Conservation (phyloP, 768 basidiomycete species). For the Lyophyllum shimeji region DNA sequence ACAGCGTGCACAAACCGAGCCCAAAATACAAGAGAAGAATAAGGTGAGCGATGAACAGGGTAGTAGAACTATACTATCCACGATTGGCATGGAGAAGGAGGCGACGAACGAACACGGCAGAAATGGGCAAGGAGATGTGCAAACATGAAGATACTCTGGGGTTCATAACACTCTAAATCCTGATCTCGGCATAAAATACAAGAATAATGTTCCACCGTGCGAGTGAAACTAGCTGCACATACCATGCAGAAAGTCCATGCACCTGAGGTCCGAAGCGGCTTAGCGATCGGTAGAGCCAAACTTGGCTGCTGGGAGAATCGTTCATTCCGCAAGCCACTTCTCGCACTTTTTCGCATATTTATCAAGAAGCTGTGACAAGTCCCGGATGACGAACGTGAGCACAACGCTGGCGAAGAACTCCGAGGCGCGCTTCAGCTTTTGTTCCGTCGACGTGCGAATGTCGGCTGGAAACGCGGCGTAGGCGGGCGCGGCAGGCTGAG, state of each 20-base stretch:
- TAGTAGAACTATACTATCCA: constrained; percentile 7
- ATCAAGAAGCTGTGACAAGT: constrained; percentile 83
- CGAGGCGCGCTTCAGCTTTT: constrained; percentile 77
- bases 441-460: constrained; percentile 62
- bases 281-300: background rate
- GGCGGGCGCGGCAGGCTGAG: constrained; percentile 65
- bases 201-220: constrained; percentile 10
- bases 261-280: constrained; percentile 1
- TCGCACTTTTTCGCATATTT: constrained; percentile 94
- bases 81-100: constrained; percentile 6
- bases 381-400: constrained; percentile 85
- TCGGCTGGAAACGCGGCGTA: constrained; percentile 73
- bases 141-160: constrained; percentile 11
- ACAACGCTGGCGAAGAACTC: constrained; percentile 91
- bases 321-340: constrained; percentile 85
- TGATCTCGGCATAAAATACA: constrained; percentile 16
- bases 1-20: constrained; percentile 10
- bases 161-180: constrained; percentile 9
- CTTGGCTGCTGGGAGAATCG: background rate
- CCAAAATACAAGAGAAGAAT: constrained; percentile 9
- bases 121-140: constrained; percentile 11
- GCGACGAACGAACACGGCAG: constrained; percentile 4
- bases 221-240: constrained; percentile 7
- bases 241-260: constrained; percentile 3
- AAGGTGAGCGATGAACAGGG: constrained; percentile 7